Evolutionary conservation across 2,329 filamentous ascomycete genomes (phyloP), one percentile per base, ranked within the genome.

Genomic region (Colletotrichum shisoi): DNA sequence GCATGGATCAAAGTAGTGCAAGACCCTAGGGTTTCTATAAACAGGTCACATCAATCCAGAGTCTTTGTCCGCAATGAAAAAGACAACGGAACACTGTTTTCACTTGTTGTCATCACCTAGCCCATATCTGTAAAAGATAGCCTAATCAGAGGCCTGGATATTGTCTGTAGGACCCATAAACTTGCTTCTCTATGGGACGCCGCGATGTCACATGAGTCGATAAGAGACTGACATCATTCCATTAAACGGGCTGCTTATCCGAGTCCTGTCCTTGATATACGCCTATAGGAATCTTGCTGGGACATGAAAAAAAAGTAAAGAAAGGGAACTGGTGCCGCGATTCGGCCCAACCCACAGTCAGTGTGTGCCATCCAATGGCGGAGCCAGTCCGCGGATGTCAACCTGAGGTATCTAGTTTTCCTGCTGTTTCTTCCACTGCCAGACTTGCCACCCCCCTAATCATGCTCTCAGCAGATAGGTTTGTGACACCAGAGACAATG

Each of bases 401-500:
- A 65, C 54, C 62, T 56, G 31, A 65, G 65, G 62, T 65, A 68
- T 65, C 65, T 68, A 57, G 39, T 52, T 65, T 65, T 65, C 54
- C 56, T 56, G 44, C 58, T 37, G 19, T 24, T 44, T 61, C 58
- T 51, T 34, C 37, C 44, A 39, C 12, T 45, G 19, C 56, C 39
- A 13, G 46, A 27, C 31, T 7, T n/a, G 51, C 21, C 31, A 21
- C 13, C 37, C 8, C 34, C 42, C 2, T 27, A 2, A 8, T 39
- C 49, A 40, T 13, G 48, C 40, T 48, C 48, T 54, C 24, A 15
- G 21, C 6, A 27, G 17, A 44, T 13, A 60, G 21, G 9, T 39
- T 19, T 31, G 4, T 58, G 21, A 11, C 39, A 17, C 19, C 31
- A 34, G 27, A 52, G 19, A 15, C 31, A 40, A 42, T n/a, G 9